Base-by-base conservation (phyloP, 805 yeast species). In the Pichia eremophila region DNA sequence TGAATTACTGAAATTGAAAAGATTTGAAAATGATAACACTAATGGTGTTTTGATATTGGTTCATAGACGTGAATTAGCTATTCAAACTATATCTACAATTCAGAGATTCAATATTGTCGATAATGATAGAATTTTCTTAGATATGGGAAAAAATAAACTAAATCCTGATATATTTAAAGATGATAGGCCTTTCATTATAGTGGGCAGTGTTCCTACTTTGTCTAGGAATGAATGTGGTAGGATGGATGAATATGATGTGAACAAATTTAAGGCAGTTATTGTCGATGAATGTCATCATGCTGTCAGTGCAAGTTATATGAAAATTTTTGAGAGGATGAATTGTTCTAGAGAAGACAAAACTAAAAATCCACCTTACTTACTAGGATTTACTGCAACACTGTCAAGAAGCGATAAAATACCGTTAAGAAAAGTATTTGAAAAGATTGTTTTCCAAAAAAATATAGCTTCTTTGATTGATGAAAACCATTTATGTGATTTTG, bases 221-320 rank as follows among this genome's bases (percentile, higher is more conserved):
- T 64, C 79, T 18, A 60, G 71, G 15, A 51, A 59, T 6, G 46
- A 56, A 36, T 42, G 47, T 25, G 54, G 64, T 0, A 61, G 93
- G 41, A 64, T 86, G 18, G 63, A 65, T 1, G 63, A 68, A 42
- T 84, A 81, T 56, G 63, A 76, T 46, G 83, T 90, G 0, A 43
- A 46, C 2, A 75, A 77, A n/a, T 83, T 74, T 66, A 83, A 86
- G 58, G 70, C 89, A 32, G 75, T 91, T 17, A 79, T 90, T 19
- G 70, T 90, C 2, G 98, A 90, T 64, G 98, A 90, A 61, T 95
- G 96, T 39, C 98, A 90, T 59, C 97, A 90, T 63, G 82, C 95
- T 0, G 84, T 85, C 1, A 88, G 96, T 0, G 59, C 62, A 15
- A 72, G 89, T 1, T 91, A 90, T 68, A 41, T 65, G 17, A 61